Evolutionary conservation across 2,329 filamentous ascomycete genomes (phyloP).

Genomic region (Colletotrichum tropicale): DNA sequence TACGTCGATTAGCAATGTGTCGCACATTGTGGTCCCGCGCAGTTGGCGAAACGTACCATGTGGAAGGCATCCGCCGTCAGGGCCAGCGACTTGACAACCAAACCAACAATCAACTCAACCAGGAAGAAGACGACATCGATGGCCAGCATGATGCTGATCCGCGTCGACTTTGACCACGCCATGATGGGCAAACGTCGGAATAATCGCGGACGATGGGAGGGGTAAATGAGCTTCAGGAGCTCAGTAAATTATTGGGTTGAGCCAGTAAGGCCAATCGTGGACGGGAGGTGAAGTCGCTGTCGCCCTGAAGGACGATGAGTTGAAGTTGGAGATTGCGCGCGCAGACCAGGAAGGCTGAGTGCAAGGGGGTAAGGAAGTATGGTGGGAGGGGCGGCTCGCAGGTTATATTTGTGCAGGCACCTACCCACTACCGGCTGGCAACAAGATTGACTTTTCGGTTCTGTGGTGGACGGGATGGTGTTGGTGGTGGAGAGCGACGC

Average conservation of each 20-base stretch:
- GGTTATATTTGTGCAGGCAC: constrained; percentile 2
- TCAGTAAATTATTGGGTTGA: not conserved
- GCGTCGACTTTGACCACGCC: constrained; percentile 89
- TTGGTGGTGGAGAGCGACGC: not conserved
- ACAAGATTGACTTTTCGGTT: not conserved
- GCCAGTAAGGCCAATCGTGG: not conserved
- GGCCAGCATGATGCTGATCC: constrained; percentile 89
- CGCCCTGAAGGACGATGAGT: not conserved
- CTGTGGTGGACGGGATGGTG: not conserved
- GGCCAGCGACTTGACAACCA: constrained; percentile 88
- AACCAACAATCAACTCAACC: constrained; percentile 84
- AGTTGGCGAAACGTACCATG: constrained; percentile 69
- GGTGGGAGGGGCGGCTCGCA: not conserved
- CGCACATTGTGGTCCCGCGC: constrained; percentile 5
- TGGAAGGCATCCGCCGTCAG: constrained; percentile 97
- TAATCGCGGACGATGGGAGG: not conserved
- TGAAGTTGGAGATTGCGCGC: not conserved
- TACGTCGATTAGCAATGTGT: constrained; percentile 36
- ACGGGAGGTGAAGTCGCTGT: not conserved
- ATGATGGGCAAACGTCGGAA: constrained; percentile 47
- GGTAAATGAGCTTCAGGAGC: not conserved
- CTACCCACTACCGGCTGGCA: not conserved
- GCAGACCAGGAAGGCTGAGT: not conserved
- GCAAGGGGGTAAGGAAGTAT: not conserved
- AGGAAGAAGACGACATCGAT: constrained; percentile 93